Evolutionary conservation across 1,284 basidiomycete genomes (phyloP).

Genomic region (Bondarzewia mesenterica): DNA sequence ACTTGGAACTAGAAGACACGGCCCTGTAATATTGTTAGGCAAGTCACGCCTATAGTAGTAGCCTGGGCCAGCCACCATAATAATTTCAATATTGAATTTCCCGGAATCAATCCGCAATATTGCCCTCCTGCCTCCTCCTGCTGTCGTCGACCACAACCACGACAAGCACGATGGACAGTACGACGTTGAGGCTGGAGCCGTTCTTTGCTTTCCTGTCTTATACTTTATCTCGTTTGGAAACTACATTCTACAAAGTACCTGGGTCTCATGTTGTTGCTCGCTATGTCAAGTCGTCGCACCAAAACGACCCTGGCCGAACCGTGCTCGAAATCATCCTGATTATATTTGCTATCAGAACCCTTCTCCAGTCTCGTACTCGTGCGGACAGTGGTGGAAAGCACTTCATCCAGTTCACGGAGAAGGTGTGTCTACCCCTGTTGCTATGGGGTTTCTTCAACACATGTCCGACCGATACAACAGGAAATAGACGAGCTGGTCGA

Average conservation of each 20-base stretch:
- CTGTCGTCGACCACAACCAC: conserved; percentile 11
- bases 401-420: conserved; percentile 87
- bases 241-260: conserved; percentile 68
- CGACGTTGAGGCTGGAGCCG: conserved; percentile 39
- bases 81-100: too few species aligned
- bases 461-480: conserved; percentile 31
- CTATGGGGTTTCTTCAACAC: conserved; percentile 1
- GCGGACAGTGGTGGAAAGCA: conserved; percentile 82
- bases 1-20: background rate
- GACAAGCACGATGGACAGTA: conserved; percentile 27
- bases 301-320: conserved; percentile 88
- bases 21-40: too few species aligned
- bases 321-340: conserved; percentile 87
- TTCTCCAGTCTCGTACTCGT: conserved; percentile 84
- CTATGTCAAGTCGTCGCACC: conserved; percentile 86
- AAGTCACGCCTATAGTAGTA: too few species aligned
- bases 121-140: too few species aligned
- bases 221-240: conserved; percentile 45
- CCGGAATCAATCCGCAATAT: too few species aligned
- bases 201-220: conserved; percentile 52
- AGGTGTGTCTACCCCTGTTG: conserved; percentile 42
- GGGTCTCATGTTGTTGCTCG: conserved; percentile 87
- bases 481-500: conserved; percentile 96
- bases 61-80: too few species aligned
- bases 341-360: conserved; percentile 83